Evolutionary conservation across 148 eudicot genomes (phyloP).

Genomic region (Heliamphora exappendiculata): DNA sequence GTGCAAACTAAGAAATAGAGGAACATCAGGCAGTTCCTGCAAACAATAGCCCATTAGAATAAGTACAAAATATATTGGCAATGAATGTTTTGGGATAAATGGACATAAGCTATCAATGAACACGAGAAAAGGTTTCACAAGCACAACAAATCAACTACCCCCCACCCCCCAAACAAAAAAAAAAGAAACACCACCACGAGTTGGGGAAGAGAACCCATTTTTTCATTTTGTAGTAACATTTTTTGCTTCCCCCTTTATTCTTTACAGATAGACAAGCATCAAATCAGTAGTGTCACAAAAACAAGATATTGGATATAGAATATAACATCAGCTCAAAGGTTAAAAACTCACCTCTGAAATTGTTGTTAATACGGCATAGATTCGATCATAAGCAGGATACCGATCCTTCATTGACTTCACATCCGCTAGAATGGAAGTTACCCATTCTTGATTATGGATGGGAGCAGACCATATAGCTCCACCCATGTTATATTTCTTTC

Average conservation of each 20-base stretch:
- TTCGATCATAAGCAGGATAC: slow-evolving; percentile 79
- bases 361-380: slow-evolving; percentile 73
- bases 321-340: neutral
- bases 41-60: slow-evolving; percentile 9
- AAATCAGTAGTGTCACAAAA: neutral
- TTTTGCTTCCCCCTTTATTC: neutral
- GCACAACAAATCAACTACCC: too few relatives aligned
- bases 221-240: neutral
- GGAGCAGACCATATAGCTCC: slow-evolving; percentile 99
- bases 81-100: neutral
- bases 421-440: slow-evolving; percentile 65
- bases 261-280: neutral
- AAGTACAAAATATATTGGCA: neutral
- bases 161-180: too few relatives aligned
- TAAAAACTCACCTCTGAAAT: slow-evolving; percentile 68
- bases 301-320: neutral
- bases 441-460: slow-evolving; percentile 96
- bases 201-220: too few relatives aligned
- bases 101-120: neutral
- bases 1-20: slow-evolving; percentile 81
- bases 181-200: too few relatives aligned
- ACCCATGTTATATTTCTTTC: slow-evolving; percentile 88
- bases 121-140: neutral
- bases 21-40: slow-evolving; percentile 94
- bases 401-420: slow-evolving; percentile 61